Evolutionary conservation across 1,284 basidiomycete genomes (phyloP), one percentile per base, ranked within the genome.

Genomic region (Ceratobasidium papillatum): DNA sequence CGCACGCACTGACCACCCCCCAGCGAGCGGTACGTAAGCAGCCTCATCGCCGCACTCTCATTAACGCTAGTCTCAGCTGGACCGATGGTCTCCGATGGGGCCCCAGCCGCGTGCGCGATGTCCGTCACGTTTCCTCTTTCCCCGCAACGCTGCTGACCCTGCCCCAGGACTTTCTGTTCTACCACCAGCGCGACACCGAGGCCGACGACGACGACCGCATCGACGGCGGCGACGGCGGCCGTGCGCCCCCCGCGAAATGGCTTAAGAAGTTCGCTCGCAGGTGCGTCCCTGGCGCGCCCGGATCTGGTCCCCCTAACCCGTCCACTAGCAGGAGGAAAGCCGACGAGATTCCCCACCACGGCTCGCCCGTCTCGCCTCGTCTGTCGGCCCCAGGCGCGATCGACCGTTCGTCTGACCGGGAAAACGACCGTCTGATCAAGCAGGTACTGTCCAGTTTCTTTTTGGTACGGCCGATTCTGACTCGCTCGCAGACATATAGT

Each of bases 151-250:
- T 32, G 54, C 59, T 62, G 62, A 51, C 59, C n/a, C 14, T 27
- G 19, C 45, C 34, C 45, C 75, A 84, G 82, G 84, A 84, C 76
- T 85, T 85, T 77, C 80, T 85, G 65, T 84, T 84, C 79, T 85
- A 85, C 76, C 83, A 83, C 58, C 84, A 85, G 78, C 84, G 72
- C 43, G 64, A 74, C 32, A 63, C 68, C 62, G 75, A 75, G 59
- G 76, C 71, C 49, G 74, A 75, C 52, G 75, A 62, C 25, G 74
- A 75, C 12, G 47, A 62, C 3, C 58, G 68, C n/a, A 54, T 22
- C 38, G 76, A 74, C 59, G 52, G 63, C 59, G 56, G 54, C 27
- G 68, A 71, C 2, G 68, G 68, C 27, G 68, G 68, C n/a, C 52
- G 68, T 41, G 68, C 68, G n/a, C 68, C 68, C 3, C 68, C 68